Conservation (phyloP, 164 flowering plant species). For the Pachysandra terminalis region DNA sequence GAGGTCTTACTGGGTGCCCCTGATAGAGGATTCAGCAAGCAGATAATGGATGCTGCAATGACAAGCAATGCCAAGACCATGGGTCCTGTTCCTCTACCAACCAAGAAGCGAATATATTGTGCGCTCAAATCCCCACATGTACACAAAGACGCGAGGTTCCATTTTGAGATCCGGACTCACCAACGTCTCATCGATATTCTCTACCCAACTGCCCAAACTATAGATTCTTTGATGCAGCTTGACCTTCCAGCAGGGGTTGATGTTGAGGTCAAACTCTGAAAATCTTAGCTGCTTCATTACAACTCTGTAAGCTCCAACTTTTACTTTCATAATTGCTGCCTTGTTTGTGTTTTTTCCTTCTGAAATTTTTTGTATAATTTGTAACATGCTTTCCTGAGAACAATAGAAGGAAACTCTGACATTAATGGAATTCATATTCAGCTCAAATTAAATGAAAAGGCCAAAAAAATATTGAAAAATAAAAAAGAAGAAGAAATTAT, state of each 20-base stretch:
- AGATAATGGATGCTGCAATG: slow-evolving; percentile 90
- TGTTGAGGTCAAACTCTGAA: slow-evolving; percentile 85
- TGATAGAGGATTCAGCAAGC: slow-evolving; percentile 98
- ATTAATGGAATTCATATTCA: no score
- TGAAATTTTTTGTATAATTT: neutral
- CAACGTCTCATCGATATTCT: slow-evolving; percentile 90
- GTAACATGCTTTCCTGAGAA: neutral
- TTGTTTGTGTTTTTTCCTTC: no score
- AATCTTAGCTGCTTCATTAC: slow-evolving; percentile 5
- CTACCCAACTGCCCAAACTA: slow-evolving; percentile 94
- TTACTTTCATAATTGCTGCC: neutral
- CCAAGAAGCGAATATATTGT: slow-evolving; percentile 79
- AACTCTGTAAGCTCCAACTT: neutral
- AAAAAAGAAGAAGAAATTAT: no score
- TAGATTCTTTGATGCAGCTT: slow-evolving; percentile 92
- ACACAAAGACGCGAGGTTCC: slow-evolving; percentile 94
- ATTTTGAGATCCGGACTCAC: slow-evolving; percentile 93
- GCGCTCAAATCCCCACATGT: slow-evolving; percentile 97
- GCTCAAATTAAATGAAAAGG: no score
- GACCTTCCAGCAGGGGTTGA: slow-evolving; percentile 98
- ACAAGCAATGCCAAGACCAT: slow-evolving; percentile 87
- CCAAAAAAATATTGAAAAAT: no score
- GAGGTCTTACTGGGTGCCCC: slow-evolving; percentile 82
- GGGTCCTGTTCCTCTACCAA: slow-evolving; percentile 96
- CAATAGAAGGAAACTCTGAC: neutral